Base-by-base conservation (phyloP, 805 yeast genomes). In the Barnettozyma siamensis region DNA sequence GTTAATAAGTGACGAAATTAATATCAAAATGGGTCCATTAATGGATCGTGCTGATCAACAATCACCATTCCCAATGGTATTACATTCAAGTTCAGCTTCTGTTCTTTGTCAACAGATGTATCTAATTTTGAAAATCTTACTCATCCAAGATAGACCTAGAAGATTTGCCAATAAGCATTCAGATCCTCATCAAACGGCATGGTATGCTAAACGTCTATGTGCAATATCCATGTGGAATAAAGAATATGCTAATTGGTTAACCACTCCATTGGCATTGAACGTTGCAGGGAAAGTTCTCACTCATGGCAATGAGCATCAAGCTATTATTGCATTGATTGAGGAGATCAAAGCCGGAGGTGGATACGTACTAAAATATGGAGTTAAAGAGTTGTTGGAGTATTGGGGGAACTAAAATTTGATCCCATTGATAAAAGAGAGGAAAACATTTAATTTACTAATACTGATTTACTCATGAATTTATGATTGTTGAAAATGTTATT, bases 131-230 rank as follows among this genome's bases (percentile, higher is more conserved):
- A 51, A 58, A 28, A 65, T 66, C 6, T 37, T 65, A 12, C 40
- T 66, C 50, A 45, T 60, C 31, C 69, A 65, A 39, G 61, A 65
- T 35, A 62, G 60, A 33, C 71, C 70, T 28, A 51, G 69, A 35
- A 38, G 47, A 6, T 54, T 50, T 43, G 64, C 59, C 42, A 47
- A 55, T 8, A 37, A 44, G 4, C 23, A 44, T 18, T 9, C 4
- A 15, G 37, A 33, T n/a, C 19, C 43, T 2, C 47, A 41, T 12
- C 56, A 57, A 9, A 33, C 48, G 4, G 46, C 58, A 5, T 46
- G 48, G 42, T 53, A 51, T 32, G 56, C 55, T 1, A 54, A 48
- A 35, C 40, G 47, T 16, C 39, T 48, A 1, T 47, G 52, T 46
- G 51, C 49, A 2, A 47, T 47, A 24, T 11, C 37, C 5, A 16